Evolutionary conservation across 495 filamentous ascomycete species (phyloP), one percentile per base, ranked within the genome.

Genomic region (Aspergillus steynii): DNA sequence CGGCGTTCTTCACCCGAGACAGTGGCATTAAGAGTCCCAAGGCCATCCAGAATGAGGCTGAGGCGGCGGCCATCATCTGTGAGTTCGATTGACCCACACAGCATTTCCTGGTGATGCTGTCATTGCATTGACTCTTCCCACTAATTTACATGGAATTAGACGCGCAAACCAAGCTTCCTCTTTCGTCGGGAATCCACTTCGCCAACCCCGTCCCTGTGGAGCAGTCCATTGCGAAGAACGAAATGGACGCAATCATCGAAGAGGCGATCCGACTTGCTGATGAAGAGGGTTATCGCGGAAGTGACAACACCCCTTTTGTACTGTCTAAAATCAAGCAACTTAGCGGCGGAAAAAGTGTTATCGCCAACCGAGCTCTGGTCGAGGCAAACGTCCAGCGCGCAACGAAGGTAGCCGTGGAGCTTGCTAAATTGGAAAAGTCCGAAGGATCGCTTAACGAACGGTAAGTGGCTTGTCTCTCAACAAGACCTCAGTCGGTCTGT

Each of bases 51-150:
- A 79, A 88, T 67, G 90, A 95, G 67, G 77, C 77, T 53, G 89
- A 97, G 68, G 95, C 95, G 20, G 95, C 95, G 7, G 87, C 87
- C 4, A 90, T 97, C 12, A 88, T 96, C 59, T 82, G 89, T 91
- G 80, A 74, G 84, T 80, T n/a, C 6, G 8, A 31, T 26, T 15
- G 15, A 9, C 14, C 50, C n/a, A 2, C 58, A 12, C 15, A 20
- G 26, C 1, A 49, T 49, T 26, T 4, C n/a, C 7, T 26, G 2
- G 2, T 26, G 3, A n/a, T 7, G 10, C 29, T 31, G 1, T 15
- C 37, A 25, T 25, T 37, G 0, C 4, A 3, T 51, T n/a, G 31
- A 46, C 2, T 15, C 8, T 31, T 14, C 50, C 32, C 31, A 20
- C 2, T 42, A 48, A 61, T 52, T 29, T 4, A 37, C 28, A 58